Conservation (phyloP, 805 yeast genomes). For the Schwanniomyces yamadae region DNA sequence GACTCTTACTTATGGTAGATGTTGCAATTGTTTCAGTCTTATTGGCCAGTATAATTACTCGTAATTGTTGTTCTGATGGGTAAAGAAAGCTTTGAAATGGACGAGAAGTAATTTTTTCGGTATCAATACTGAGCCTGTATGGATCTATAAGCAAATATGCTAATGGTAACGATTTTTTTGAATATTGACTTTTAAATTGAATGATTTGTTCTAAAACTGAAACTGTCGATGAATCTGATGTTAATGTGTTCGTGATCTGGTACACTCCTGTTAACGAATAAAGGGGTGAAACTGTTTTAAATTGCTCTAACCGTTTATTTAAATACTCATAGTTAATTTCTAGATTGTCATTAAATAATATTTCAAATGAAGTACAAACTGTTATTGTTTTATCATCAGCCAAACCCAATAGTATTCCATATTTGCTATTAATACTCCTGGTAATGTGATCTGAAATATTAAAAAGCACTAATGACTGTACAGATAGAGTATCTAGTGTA, state of each 20-base stretch:
- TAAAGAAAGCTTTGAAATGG: constrained; percentile 5
- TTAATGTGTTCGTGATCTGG: constrained; percentile 6
- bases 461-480: constrained; percentile 29
- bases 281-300: constrained; percentile 27
- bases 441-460: constrained; percentile 30
- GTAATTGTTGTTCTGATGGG: constrained; percentile 4
- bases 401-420: constrained; percentile 33
- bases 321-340: constrained; percentile 24
- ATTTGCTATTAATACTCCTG: constrained; percentile 14
- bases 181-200: constrained; percentile 2
- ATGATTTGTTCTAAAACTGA: constrained; percentile 11
- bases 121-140: neutral
- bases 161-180: neutral
- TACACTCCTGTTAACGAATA: constrained; percentile 31
- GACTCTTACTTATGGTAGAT: constrained; percentile 28
- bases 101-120: neutral
- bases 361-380: constrained; percentile 30
- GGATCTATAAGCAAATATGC: constrained; percentile 5
- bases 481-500: constrained; percentile 5
- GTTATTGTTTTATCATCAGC: constrained; percentile 10
- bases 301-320: constrained; percentile 24
- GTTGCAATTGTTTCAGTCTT: constrained; percentile 35
- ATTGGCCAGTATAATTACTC: constrained; percentile 20
- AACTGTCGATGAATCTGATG: constrained; percentile 5
- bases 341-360: constrained; percentile 14